Base-by-base conservation (phyloP, 148 eudicot species). In the Fagopyrum homotropicum region DNA sequence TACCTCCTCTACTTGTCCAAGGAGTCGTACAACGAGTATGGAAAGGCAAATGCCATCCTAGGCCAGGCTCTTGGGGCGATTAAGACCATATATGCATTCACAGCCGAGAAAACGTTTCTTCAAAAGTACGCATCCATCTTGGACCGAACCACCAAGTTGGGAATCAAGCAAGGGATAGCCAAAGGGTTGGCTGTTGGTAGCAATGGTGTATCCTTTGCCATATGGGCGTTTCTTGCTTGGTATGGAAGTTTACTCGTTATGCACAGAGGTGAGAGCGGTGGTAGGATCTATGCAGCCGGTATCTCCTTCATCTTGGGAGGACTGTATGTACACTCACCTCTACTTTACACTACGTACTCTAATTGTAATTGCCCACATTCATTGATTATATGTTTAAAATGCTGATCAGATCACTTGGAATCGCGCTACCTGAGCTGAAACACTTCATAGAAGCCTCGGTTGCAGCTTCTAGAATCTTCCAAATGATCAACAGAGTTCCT, bases 161-260 rank as follows among this genome's bases (percentile, higher is more conserved):
- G 98, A 46, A 76, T 94, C 9, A 88, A 77, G 77, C 93, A 85
- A 81, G 98, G 98, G 44, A 72, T 94, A 1, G 98, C 97, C 0
- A 94, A 94, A 80, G 98, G 98, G 10, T 73, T 94, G 30, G 97
- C 98, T n/a, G 79, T 94, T 7, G 98, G 98, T 48, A 94, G 98
- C 74, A 90, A 90, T 0, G 98, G 98, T 12, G 77, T 94, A 26
- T 72, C 91, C 10, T 94, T 91, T 46, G 93, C 96, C 3, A 94
- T 94, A 49, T 94, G 98, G 98, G 98, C 90, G 26, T 85, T 94
- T 57, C 86, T 94, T 56, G 97, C 98, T 60, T 94, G 98, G 98
- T 94, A 94, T 80, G 98, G 97, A 7, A 91, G 98, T 72, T 88
- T 45, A 15, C 83, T 94, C 84, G 87, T 94, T 44, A 94, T 94